Conservation (phyloP, 805 yeast genomes). For the Clavispora santaluciae region DNA sequence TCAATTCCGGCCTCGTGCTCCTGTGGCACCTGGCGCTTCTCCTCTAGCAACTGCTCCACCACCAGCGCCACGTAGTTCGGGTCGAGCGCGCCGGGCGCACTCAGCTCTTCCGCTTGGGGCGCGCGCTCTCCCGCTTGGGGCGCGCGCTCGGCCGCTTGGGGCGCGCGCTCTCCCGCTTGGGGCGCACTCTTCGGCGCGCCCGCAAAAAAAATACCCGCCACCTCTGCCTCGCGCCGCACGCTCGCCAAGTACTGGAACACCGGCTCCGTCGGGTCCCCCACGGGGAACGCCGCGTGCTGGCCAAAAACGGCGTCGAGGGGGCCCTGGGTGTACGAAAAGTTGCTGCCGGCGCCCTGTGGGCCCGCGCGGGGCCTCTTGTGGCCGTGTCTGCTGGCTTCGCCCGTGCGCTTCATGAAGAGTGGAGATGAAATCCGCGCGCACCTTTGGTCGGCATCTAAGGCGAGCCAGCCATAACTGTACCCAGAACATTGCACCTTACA, state of each 20-base stretch:
- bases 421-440: too few relatives aligned
- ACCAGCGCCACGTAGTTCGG: slow-evolving; percentile 2
- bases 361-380: neutral
- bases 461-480: too few relatives aligned
- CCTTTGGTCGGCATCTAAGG: too few relatives aligned
- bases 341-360: neutral
- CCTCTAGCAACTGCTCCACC: neutral
- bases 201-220: neutral
- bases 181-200: neutral
- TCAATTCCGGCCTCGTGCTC: slow-evolving; percentile 8
- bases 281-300: slow-evolving; percentile 27
- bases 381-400: neutral
- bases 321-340: slow-evolving; percentile 14
- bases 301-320: slow-evolving; percentile 26
- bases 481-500: too few relatives aligned
- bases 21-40: slow-evolving; percentile 1
- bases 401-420: neutral
- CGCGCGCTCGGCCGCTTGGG: neutral
- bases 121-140: neutral
- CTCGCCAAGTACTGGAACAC: slow-evolving; percentile 23
- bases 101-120: neutral
- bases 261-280: slow-evolving; percentile 8
- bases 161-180: neutral
- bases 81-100: neutral
- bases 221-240: slow-evolving; percentile 31